Conservation (phyloP, 164 flowering plant genomes). For the Euptelea pleiosperma region DNA sequence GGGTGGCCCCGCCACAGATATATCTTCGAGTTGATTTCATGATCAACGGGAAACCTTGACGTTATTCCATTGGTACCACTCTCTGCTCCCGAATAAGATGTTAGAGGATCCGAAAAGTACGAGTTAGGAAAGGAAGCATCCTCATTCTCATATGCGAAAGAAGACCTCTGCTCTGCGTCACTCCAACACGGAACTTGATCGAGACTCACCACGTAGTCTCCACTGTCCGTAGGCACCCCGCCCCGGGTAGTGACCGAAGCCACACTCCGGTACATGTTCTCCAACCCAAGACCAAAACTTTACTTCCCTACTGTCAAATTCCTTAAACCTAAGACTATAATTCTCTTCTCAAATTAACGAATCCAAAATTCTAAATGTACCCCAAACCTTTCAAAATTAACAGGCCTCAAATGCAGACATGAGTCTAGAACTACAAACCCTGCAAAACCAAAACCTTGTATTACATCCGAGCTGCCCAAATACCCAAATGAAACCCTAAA, state of each 20-base stretch:
- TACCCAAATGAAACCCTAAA: neutral
- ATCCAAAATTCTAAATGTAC: neutral
- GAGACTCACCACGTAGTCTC: slow-evolving; percentile 61
- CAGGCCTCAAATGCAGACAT: neutral
- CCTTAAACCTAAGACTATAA: neutral
- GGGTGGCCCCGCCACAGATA: slow-evolving; percentile 98
- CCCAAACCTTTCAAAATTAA: slow-evolving; percentile 1
- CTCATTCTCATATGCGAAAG: slow-evolving; percentile 45
- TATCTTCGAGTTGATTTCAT: slow-evolving; percentile 81
- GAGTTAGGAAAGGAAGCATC: slow-evolving; percentile 50
- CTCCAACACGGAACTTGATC: slow-evolving; percentile 97
- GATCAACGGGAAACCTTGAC: slow-evolving; percentile 88
- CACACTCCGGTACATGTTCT: slow-evolving; percentile 59
- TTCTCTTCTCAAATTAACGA: neutral
- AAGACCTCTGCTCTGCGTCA: slow-evolving; percentile 64
- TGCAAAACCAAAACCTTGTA: slow-evolving; percentile 6
- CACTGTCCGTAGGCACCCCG: slow-evolving; percentile 64
- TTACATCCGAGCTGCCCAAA: too few relatives aligned
- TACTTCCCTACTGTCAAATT: neutral
- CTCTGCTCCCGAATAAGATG: slow-evolving; percentile 48
- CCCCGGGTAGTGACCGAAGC: slow-evolving; percentile 50
- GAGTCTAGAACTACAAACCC: neutral
- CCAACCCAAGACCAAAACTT: neutral
- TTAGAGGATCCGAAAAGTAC: slow-evolving; percentile 71
- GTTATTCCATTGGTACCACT: slow-evolving; percentile 43